Conservation (phyloP, 148 eudicot species). For the Camellia lanceoleosa region DNA sequence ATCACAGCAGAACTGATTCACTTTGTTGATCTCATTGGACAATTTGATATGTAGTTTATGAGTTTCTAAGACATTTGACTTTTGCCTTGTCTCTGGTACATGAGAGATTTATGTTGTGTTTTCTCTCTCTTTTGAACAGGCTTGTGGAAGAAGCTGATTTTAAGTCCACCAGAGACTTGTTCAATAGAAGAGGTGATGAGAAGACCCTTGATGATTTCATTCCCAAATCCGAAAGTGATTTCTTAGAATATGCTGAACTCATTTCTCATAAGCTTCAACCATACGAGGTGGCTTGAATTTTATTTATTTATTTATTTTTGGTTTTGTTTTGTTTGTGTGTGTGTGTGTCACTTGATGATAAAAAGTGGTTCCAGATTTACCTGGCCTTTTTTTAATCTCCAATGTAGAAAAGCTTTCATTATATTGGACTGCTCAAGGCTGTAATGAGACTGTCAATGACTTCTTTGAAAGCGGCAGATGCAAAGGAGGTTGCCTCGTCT, state of each 20-base stretch:
- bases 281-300: constrained; percentile 54
- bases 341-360: background rate
- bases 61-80: too few relatives aligned
- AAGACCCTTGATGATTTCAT: constrained; percentile 78
- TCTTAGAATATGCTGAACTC: constrained; percentile 81
- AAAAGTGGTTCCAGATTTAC: background rate
- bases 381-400: background rate
- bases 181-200: constrained; percentile 59
- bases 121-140: constrained; percentile 32
- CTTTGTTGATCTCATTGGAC: background rate
- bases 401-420: constrained; percentile 94
- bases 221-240: constrained; percentile 93
- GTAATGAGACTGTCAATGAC: constrained; percentile 88
- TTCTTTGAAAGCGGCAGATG: constrained; percentile 79
- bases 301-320: background rate
- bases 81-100: background rate
- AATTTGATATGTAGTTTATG: too few relatives aligned
- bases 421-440: constrained; percentile 74
- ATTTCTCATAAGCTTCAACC: constrained; percentile 81
- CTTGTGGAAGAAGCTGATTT: constrained; percentile 95
- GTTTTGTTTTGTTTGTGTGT: too few relatives aligned
- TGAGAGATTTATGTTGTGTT: background rate
- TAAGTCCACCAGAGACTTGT: constrained; percentile 70
- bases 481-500: constrained; percentile 88
- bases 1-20: constrained; percentile 5